Evolutionary conservation across 148 eudicot species (phyloP).

Genomic region (Fagopyrum esculentum): DNA sequence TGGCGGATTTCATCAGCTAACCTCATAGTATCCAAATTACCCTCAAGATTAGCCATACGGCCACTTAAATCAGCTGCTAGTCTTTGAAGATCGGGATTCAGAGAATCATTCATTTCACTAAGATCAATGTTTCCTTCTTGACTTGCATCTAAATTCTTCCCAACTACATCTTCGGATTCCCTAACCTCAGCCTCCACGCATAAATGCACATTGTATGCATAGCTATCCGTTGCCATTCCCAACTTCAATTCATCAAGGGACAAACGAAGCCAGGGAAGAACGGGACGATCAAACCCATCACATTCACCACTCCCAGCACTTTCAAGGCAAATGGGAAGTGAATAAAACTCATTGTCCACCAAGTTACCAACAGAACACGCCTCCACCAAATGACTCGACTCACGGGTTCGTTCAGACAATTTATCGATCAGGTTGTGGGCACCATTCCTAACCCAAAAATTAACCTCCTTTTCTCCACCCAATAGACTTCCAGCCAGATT

Average conservation of each 20-base stretch:
- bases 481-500: constrained; percentile 31
- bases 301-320: constrained; percentile 18
- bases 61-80: constrained; percentile 21
- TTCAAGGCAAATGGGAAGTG: constrained; percentile 36
- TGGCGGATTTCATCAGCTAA: constrained; percentile 34
- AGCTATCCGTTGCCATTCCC: constrained; percentile 13
- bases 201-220: constrained; percentile 12
- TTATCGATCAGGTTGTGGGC: constrained; percentile 48
- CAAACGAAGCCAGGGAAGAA: constrained; percentile 45
- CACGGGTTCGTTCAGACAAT: constrained; percentile 30
- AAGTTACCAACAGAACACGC: constrained; percentile 30
- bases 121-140: neutral
- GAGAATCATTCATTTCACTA: neutral
- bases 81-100: constrained; percentile 27
- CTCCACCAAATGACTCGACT: constrained; percentile 28
- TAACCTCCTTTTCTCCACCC: constrained; percentile 17
- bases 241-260: constrained; percentile 21
- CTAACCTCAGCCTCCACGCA: constrained; percentile 18
- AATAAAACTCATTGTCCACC: constrained; percentile 31
- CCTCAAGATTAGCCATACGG: constrained; percentile 20
- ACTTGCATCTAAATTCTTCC: constrained; percentile 5
- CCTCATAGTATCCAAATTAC: constrained; percentile 18
- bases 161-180: constrained; percentile 10
- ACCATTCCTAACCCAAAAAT: constrained; percentile 44
- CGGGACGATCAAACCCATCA: constrained; percentile 11